Evolutionary conservation across 768 basidiomycete genomes (phyloP).

Genomic region (Collybia sordida): DNA sequence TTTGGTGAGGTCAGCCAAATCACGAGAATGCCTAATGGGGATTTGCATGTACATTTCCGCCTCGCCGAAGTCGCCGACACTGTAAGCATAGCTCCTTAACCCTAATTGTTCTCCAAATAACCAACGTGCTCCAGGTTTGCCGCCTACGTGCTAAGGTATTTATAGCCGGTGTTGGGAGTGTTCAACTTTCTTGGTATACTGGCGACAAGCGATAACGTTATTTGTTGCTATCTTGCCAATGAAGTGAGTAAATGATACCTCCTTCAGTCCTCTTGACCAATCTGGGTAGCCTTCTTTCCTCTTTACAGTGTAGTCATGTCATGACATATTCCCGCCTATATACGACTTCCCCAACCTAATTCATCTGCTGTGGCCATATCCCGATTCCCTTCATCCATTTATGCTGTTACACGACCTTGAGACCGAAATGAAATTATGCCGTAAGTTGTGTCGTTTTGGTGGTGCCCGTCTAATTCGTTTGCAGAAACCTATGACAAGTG

Average conservation of each 20-base stretch:
- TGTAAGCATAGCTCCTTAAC: slow-evolving; percentile 39
- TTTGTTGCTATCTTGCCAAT: not conserved
- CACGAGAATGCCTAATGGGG: slow-evolving; percentile 71
- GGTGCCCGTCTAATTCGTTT: not conserved
- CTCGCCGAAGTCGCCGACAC: slow-evolving; percentile 80
- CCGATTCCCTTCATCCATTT: no score
- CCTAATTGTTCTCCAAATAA: slow-evolving; percentile 1
- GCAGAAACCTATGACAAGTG: slow-evolving; percentile 14
- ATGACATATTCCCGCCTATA: not conserved
- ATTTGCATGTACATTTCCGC: slow-evolving; percentile 75
- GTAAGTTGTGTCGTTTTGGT: slow-evolving; percentile 6
- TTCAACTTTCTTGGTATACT: slow-evolving; percentile 72
- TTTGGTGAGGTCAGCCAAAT: slow-evolving; percentile 80
- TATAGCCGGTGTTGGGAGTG: slow-evolving; percentile 76
- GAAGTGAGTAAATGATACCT: not conserved
- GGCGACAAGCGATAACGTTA: slow-evolving; percentile 44
- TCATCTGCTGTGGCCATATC: no score
- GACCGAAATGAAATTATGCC: slow-evolving; percentile 17
- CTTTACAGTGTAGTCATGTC: not conserved
- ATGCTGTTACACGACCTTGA: slow-evolving; percentile 10
- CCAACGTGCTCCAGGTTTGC: slow-evolving; percentile 53
- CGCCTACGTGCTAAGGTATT: slow-evolving; percentile 74
- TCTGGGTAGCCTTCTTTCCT: not conserved
- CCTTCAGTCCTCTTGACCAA: no score
- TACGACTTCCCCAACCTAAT: not conserved